Percentiles rank a stretch among this genome's conserved stretches.
phyloP scores from a whole-genome alignment of 495 filamentous ascomycete species.

The Hypoxylon fragiforme region DNA sequence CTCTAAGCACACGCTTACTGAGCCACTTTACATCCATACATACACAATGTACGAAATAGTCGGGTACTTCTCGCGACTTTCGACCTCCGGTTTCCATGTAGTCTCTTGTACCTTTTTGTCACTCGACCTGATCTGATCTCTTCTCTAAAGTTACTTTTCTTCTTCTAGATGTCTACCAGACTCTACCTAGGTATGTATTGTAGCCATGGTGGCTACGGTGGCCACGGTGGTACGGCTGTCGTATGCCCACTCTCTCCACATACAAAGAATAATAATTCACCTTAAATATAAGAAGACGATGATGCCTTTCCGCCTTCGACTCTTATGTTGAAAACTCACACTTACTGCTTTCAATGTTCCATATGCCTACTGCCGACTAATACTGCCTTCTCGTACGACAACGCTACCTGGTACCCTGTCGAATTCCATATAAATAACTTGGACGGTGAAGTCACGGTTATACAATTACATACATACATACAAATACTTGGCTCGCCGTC shows the following conservation, averaged over 20 bases:
- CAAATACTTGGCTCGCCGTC: too few species aligned
- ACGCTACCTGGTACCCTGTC: constrained; percentile 6
- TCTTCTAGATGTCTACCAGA: too few species aligned
- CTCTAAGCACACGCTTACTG: constrained; percentile 31
- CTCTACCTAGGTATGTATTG: too few species aligned
- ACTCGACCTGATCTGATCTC: constrained; percentile 19
- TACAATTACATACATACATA: too few species aligned
- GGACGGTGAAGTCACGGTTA: constrained; percentile 18
- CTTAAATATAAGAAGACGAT: constrained; percentile 18
- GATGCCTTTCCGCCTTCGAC: constrained; percentile 1
- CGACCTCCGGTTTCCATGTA: constrained; percentile 32
- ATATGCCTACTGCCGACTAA: constrained; percentile 12
- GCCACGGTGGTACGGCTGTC: too few species aligned
- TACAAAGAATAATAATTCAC: background rate
- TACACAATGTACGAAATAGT: background rate
- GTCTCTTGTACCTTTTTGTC: constrained; percentile 28
- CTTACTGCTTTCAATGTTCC: too few species aligned
- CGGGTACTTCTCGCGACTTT: constrained; percentile 33
- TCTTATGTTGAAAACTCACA: too few species aligned
- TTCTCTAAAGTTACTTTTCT: constrained; percentile 8
- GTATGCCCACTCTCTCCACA: too few species aligned
- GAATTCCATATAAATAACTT: constrained; percentile 6
- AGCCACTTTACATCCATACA: constrained; percentile 11
- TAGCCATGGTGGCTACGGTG: too few species aligned
- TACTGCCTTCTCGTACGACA: constrained; percentile 2